Base-by-base conservation (phyloP, 2,329 filamentous ascomycete genomes). In the Epichloe amarillans region DNA sequence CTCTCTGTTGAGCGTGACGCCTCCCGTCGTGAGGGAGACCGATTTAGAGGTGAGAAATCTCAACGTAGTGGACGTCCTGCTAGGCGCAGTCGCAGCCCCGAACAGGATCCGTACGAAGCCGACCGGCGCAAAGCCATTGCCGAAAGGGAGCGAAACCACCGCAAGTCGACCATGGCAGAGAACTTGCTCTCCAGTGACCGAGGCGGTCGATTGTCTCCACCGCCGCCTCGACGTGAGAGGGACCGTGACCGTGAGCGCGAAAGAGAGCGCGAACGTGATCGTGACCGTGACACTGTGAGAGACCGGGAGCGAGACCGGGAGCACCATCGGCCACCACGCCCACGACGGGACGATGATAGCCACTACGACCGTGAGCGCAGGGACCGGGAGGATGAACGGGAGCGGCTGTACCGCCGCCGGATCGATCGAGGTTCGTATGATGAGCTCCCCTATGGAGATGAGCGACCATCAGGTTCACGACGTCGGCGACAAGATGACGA, bases 111-210 rank as follows among this genome's bases (percentile, higher is more conserved):
- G 19, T 98, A 98, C 67, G 93, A 97, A 68, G 93, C 90, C 53
- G 93, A 98, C 64, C 83, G 93, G 57, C 85, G 89, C 61, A 93
- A 91, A 66, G 91, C 91, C 42, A 90, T 93, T 63, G 89, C 90
- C 52, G 90, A 95, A 64, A 84, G 94, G 46, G 94, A 97, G 70
- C 85, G 90, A 57, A 90, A 94, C 60, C 94, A 95, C 69, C 83
- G 88, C 66, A 94, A 93, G 70, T 75, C 80, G 43, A 82, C 77
- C 63, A 81, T 81, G 69, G 86, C 84, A 56, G 80, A 83, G 60
- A 79, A 72, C 57, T 67, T 81, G 19, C 64, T 83, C 50, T 75
- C 75, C 49, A 64, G 61, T 42, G 77, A 80, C 55, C 74, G 74
- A 54, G 71, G 69, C 56, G 72, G 70, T 56, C 65, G 72, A 55